Conservation (phyloP, 2,329 filamentous ascomycete species). For the Zymoseptoria ardabiliae region DNA sequence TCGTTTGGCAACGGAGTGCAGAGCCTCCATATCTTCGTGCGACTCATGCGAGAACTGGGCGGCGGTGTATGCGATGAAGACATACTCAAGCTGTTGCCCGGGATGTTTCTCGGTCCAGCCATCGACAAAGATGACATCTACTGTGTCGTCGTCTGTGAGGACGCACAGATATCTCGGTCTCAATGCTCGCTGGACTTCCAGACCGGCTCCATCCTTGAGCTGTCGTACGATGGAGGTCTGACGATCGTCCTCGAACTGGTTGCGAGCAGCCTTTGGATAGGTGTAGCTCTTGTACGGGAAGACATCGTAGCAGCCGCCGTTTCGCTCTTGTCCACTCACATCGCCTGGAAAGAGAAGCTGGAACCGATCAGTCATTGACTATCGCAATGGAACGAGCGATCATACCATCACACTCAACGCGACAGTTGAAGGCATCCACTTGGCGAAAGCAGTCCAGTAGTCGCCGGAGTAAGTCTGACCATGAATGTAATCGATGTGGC, state of each 20-base stretch:
- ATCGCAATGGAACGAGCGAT: neutral
- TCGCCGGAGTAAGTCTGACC: neutral
- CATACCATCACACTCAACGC: conserved; percentile 4
- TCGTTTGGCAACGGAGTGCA: conserved; percentile 31
- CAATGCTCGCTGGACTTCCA: conserved; percentile 1
- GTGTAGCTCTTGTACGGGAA: conserved; percentile 7
- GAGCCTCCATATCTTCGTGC: conserved; percentile 2
- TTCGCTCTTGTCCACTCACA: conserved; percentile 5
- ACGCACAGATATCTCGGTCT: conserved; percentile 4
- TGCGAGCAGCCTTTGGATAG: conserved; percentile 5
- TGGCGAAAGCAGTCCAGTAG: conserved; percentile 3
- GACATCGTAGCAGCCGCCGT: conserved; percentile 4
- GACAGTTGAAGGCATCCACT: conserved; percentile 2
- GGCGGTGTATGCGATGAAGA: conserved; percentile 6
- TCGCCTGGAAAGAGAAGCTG: conserved; percentile 2
- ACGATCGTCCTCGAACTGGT: conserved; percentile 1
- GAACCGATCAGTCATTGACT: neutral
- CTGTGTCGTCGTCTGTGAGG: conserved; percentile 1
- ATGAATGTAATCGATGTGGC: conserved; percentile 3
- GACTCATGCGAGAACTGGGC: conserved; percentile 5
- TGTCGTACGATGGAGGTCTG: neutral
- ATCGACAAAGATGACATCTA: neutral
- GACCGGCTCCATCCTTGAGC: neutral
- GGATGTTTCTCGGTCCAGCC: neutral
- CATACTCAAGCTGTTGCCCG: conserved; percentile 3